phyloP scores from a whole-genome alignment of 305 asterid genomes.

The Fraxinus dipetala region DNA sequence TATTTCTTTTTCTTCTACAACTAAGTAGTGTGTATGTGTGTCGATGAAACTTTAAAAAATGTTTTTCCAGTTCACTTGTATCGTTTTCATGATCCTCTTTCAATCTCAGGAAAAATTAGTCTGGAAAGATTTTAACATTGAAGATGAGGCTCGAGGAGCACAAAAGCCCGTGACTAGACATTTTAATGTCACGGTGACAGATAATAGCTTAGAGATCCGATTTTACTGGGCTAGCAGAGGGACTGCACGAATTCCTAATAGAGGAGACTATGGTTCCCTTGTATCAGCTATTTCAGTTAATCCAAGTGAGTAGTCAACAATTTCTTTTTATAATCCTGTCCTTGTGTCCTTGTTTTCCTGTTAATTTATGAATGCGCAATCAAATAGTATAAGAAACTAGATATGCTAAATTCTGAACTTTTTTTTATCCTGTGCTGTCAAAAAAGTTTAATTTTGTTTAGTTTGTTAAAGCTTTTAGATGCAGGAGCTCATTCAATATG shows the following conservation, averaged over 20 bases:
- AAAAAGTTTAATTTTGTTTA: neutral
- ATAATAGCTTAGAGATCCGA: constrained; percentile 46
- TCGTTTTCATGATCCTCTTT: constrained; percentile 30
- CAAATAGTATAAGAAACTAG: neutral
- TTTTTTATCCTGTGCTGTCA: neutral
- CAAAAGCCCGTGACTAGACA: constrained; percentile 46
- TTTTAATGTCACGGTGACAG: constrained; percentile 56
- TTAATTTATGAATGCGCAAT: neutral
- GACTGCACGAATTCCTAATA: constrained; percentile 69
- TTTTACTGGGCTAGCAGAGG: constrained; percentile 76
- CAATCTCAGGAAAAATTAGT: constrained; percentile 60
- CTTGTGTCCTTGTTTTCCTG: neutral
- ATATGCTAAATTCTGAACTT: neutral
- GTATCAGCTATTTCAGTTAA: constrained; percentile 86
- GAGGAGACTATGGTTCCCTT: constrained; percentile 87
- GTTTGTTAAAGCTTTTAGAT: neutral
- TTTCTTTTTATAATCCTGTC: neutral
- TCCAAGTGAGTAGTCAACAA: constrained; percentile 54
- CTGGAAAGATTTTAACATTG: constrained; percentile 62
- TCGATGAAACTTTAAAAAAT: neutral
- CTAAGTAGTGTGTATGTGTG: neutral
- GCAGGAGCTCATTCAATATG: neutral
- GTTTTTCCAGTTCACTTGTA: neutral
- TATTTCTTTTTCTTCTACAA: neutral
- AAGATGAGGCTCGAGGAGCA: constrained; percentile 67